These are phyloP conservation scores for Saccharomycopsis sp. DNA, from an alignment of 805 yeast species.

Conservation along the genomic window DNA sequence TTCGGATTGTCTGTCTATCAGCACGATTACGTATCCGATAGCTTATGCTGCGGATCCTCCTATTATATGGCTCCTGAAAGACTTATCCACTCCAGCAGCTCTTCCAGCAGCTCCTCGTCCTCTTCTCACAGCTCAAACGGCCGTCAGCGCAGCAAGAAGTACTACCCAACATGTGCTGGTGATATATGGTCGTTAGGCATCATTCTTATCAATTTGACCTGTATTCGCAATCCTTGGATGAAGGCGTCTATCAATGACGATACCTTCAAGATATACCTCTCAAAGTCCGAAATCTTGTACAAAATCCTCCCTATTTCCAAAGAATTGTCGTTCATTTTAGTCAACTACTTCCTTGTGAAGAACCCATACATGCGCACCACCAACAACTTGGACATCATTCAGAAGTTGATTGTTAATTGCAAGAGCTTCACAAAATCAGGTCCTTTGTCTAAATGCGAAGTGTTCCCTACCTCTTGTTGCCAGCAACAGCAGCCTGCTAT, in stretches of 20 bases:
- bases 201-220: slow-evolving; percentile 69
- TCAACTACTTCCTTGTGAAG: slow-evolving; percentile 20
- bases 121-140: background rate
- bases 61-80: slow-evolving; percentile 95
- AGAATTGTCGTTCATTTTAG: slow-evolving; percentile 50
- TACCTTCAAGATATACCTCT: slow-evolving; percentile 58
- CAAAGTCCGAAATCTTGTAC: slow-evolving; percentile 47
- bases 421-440: slow-evolving; percentile 15
- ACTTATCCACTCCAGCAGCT: slow-evolving; percentile 33
- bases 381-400: slow-evolving; percentile 10
- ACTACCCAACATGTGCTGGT: slow-evolving; percentile 65
- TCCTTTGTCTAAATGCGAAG: slow-evolving; percentile 7
- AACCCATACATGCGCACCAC: slow-evolving; percentile 17
- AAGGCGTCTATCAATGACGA: slow-evolving; percentile 61
- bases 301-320: slow-evolving; percentile 68
- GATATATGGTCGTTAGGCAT: slow-evolving; percentile 88
- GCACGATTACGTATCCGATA: slow-evolving; percentile 49
- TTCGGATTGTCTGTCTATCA: slow-evolving; percentile 76
- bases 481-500: background rate
- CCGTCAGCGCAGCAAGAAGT: slow-evolving; percentile 25
- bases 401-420: slow-evolving; percentile 16
- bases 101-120: slow-evolving; percentile 25
- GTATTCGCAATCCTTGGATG: slow-evolving; percentile 88
- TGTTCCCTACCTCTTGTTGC: background rate
- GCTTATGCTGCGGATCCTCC: slow-evolving; percentile 77